Evolutionary conservation across 2,329 filamentous ascomycete genomes (phyloP).

Genomic region (Diaporthe eres): DNA sequence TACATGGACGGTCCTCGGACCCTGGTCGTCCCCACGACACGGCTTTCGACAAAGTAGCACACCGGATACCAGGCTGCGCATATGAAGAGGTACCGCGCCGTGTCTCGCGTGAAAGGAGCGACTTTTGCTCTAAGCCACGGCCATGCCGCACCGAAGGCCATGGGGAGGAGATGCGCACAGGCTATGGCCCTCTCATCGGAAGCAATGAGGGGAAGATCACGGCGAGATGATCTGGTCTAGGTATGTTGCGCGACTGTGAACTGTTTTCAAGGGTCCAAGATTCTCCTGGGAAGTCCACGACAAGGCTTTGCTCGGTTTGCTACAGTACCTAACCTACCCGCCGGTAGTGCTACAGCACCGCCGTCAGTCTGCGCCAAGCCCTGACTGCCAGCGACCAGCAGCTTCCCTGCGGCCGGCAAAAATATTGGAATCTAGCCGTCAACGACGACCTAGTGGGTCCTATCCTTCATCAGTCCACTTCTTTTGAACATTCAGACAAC

Average conservation of each 20-base stretch:
- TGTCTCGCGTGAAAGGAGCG: constrained; percentile 51
- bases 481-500: constrained; percentile 25
- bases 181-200: constrained; percentile 13
- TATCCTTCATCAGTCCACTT: constrained; percentile 19
- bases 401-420: constrained; percentile 33
- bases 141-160: constrained; percentile 39
- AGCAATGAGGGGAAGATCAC: background rate
- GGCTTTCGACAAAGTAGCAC: constrained; percentile 71
- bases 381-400: background rate
- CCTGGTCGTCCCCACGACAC: constrained; percentile 70
- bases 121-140: constrained; percentile 28
- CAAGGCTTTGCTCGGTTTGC: constrained; percentile 11
- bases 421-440: constrained; percentile 29
- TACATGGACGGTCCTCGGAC: constrained; percentile 81
- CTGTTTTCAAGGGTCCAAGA: background rate
- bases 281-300: background rate
- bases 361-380: constrained; percentile 3
- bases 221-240: background rate
- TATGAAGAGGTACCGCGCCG: constrained; percentile 63
- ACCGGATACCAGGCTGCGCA: constrained; percentile 74
- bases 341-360: background rate
- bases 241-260: background rate
- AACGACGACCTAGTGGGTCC: constrained; percentile 24
- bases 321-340: background rate
- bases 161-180: constrained; percentile 24